A percentile compares a stretch with the other conserved stretches of the same genome.
Conservation (phyloP, 2,329 filamentous ascomycete species). For the Penicillium sclerotigenum region DNA sequence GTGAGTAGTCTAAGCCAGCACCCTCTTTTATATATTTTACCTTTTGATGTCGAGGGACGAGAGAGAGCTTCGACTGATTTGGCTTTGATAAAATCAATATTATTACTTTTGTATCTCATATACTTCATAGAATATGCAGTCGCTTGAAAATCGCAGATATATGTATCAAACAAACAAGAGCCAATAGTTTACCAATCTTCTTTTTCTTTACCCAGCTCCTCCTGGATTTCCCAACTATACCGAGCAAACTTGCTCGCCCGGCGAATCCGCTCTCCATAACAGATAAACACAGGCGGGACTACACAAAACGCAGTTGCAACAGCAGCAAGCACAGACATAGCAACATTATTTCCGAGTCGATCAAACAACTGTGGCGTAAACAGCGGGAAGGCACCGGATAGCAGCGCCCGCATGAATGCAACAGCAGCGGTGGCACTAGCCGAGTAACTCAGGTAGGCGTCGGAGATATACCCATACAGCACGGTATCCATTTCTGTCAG, state of each 20-base stretch:
- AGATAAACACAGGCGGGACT: slow-evolving; percentile 38
- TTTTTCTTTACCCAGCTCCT: slow-evolving; percentile 24
- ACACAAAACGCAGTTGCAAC: slow-evolving; percentile 44
- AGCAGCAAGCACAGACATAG: slow-evolving; percentile 41
- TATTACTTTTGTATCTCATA: too few species aligned
- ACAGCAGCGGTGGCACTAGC: slow-evolving; percentile 46
- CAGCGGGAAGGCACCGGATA: slow-evolving; percentile 42
- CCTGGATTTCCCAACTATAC: slow-evolving; percentile 32
- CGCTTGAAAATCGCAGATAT: not conserved
- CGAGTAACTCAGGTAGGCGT: slow-evolving; percentile 46
- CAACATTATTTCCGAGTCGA: slow-evolving; percentile 39
- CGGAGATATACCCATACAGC: slow-evolving; percentile 45
- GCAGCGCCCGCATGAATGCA: slow-evolving; percentile 38
- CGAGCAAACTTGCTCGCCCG: slow-evolving; percentile 38
- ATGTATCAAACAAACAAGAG: not conserved
- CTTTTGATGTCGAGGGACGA: too few species aligned
- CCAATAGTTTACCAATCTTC: slow-evolving; percentile 10
- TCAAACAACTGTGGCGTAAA: slow-evolving; percentile 44
- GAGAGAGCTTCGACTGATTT: too few species aligned
- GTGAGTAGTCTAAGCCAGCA: not conserved
- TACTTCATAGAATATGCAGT: not conserved
- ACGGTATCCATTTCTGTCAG: slow-evolving; percentile 47
- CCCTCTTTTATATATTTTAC: too few species aligned
- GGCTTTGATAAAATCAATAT: too few species aligned
- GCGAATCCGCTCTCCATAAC: slow-evolving; percentile 39